Evolutionary conservation across 2,329 filamentous ascomycete species (phyloP), one percentile per base, ranked within the genome.

Genomic region (Cladosporium phlei): DNA sequence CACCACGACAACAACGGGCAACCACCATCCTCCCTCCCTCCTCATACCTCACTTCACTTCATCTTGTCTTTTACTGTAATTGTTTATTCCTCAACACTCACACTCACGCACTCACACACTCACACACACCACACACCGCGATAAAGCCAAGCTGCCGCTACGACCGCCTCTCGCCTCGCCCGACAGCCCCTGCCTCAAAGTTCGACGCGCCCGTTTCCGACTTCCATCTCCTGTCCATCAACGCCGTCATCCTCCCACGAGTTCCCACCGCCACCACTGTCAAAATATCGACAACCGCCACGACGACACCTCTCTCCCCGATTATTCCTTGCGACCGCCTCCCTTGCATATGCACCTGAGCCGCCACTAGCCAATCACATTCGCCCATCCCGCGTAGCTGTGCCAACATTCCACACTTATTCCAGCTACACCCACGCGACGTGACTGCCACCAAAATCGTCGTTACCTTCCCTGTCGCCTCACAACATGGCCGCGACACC

Each of bases 321-420:
- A 19, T 21, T 17, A 10, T 28, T n/a, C 4, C 17, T 21, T 19
- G 4, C 22, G 7, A n/a, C n/a, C 24, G 19, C 17, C 43, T 17
- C 33, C 11, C 28, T 27, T 45, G 45, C 45, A 47, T 40, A 47
- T 47, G 45, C 45, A 47, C 34, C 28, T 35, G 21, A 28, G 33
- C 35, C 45, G 17, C 38, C 25, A 19, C 19, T 37, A 40, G 29
- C 38, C 35, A 47, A 47, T 39, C 37, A n/a, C 44, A 35, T 25
- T 38, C 35, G 44, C 44, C 20, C 20, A 27, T 35, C 35, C 37
- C 45, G 24, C 27, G 28, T 29, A 40, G 28, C 42, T 29, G 32
- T 28, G 32, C 40, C 34, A 47, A 22, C 45, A 47, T 47, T 47
- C 45, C n/a, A n/a, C n/a, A n/a, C n/a, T 40, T 40, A 37, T 35